Percentiles rank a stretch among this genome's conserved stretches.
These are phyloP conservation scores for Phytopythium oedochilum DNA, from an alignment of 352 stramenopile species.

Conservation along the genomic window DNA sequence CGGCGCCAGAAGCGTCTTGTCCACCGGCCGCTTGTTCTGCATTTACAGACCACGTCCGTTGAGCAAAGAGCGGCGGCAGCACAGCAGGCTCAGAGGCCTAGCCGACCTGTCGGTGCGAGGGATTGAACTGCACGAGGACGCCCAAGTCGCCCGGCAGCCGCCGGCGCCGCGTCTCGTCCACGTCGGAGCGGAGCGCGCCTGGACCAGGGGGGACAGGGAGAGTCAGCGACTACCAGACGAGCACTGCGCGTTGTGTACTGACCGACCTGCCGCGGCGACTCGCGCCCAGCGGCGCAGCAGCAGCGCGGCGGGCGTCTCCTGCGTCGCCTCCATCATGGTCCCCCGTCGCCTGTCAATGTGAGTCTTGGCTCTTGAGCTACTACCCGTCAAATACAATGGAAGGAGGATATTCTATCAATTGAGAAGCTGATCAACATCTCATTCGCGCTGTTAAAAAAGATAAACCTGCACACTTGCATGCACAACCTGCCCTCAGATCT, in stretches of 20 bases:
- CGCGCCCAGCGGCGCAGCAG: constrained; percentile 19
- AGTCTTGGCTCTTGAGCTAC: no score
- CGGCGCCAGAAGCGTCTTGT: constrained; percentile 18
- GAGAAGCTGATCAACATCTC: not conserved
- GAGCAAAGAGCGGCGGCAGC: not conserved
- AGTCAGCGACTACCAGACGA: not conserved
- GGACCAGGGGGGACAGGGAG: not conserved
- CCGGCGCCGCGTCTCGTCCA: constrained; percentile 27
- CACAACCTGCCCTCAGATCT: not conserved
- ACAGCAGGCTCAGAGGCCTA: not conserved
- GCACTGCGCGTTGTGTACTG: not conserved
- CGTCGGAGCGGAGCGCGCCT: constrained; percentile 36
- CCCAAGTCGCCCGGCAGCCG: constrained; percentile 25
- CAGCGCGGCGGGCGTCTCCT: not conserved
- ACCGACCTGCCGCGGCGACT: constrained; percentile 13
- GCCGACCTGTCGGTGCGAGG: constrained; percentile 29
- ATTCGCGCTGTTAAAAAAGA: not conserved
- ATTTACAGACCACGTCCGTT: not conserved
- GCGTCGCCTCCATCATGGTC: constrained; percentile 5
- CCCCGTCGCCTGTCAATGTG: no score
- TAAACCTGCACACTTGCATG: not conserved
- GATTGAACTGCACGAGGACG: constrained; percentile 40
- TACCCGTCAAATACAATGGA: no score
- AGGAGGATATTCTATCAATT: no score
- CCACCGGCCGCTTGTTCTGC: constrained; percentile 42